phyloP scores from a whole-genome alignment of 768 basidiomycete species.

The Leccinellum albellum region DNA sequence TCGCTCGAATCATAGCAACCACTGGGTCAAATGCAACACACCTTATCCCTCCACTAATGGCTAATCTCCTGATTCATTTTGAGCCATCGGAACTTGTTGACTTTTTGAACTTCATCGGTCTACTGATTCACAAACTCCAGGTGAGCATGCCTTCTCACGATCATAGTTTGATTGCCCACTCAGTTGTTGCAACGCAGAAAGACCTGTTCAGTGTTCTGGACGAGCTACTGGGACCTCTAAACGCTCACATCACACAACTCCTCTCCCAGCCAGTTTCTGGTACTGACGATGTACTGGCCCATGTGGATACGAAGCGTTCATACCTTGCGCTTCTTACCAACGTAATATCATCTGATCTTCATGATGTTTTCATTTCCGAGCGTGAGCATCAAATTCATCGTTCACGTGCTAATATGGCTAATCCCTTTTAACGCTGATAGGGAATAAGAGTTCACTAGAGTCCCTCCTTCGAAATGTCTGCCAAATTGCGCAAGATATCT shows the following conservation, averaged over 20 bases:
- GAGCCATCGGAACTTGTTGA: slow-evolving; percentile 91
- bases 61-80: slow-evolving; percentile 85
- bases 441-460: slow-evolving; percentile 69
- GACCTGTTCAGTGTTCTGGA: slow-evolving; percentile 88
- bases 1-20: slow-evolving; percentile 87
- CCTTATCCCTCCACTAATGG: slow-evolving; percentile 86
- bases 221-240: slow-evolving; percentile 83
- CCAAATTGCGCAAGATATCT: slow-evolving; percentile 66
- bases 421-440: slow-evolving; percentile 24
- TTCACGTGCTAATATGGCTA: neutral
- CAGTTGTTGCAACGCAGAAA: slow-evolving; percentile 41
- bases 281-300: slow-evolving; percentile 81
- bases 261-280: slow-evolving; percentile 79
- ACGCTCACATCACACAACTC: slow-evolving; percentile 72
- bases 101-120: slow-evolving; percentile 91
- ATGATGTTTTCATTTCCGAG: slow-evolving; percentile 82
- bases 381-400: slow-evolving; percentile 46
- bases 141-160: slow-evolving; percentile 36
- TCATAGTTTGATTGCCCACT: slow-evolving; percentile 1
- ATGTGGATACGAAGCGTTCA: slow-evolving; percentile 80
- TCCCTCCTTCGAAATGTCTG: slow-evolving; percentile 72
- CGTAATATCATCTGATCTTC: slow-evolving; percentile 77
- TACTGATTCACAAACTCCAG: slow-evolving; percentile 88
- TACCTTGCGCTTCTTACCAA: slow-evolving; percentile 81
- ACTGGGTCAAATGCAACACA: slow-evolving; percentile 84